Conservation (phyloP, 2,329 filamentous ascomycete genomes). For the Xylaria sp. region DNA sequence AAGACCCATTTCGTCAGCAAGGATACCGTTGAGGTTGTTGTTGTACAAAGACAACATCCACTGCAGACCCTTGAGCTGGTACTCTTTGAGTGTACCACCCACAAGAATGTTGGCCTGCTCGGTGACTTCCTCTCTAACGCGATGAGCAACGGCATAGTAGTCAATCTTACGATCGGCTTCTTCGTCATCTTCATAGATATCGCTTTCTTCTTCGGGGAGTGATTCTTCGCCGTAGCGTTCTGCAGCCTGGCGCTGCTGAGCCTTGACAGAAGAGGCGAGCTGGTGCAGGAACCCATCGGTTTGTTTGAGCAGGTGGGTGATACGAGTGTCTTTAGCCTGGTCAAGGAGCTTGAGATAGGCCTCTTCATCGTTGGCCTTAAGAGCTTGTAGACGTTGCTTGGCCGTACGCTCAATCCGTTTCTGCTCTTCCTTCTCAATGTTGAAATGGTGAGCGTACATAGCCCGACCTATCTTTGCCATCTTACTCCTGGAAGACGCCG, state of each 20-base stretch:
- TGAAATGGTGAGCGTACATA: conserved; percentile 90
- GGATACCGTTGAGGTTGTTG: conserved; percentile 98
- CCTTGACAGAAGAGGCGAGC: conserved; percentile 92
- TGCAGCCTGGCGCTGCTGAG: conserved; percentile 85
- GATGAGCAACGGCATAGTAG: conserved; percentile 98
- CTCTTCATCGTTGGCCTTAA: conserved; percentile 99
- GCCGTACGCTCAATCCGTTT: conserved; percentile 97
- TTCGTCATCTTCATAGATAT: conserved; percentile 74
- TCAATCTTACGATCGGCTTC: conserved; percentile 85
- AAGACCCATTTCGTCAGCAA: conserved; percentile 99
- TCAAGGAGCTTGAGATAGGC: conserved; percentile 97
- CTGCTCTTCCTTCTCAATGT: conserved; percentile 99
- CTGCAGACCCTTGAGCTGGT: conserved; percentile 97
- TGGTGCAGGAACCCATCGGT: conserved; percentile 98
- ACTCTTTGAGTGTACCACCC: conserved; percentile 93
- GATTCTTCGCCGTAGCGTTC: conserved; percentile 78
- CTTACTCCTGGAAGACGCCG: conserved; percentile 74
- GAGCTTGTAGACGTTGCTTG: conserved; percentile 98
- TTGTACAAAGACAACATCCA: conserved; percentile 99
- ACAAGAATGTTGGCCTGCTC: conserved; percentile 86
- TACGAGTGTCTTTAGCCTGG: conserved; percentile 99
- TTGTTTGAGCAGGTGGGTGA: conserved; percentile 94
- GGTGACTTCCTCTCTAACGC: conserved; percentile 90
- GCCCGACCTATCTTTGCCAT: conserved; percentile 86
- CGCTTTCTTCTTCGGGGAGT: conserved; percentile 71